A percentile compares a stretch with the other conserved stretches of the same genome.
phyloP scores from a whole-genome alignment of 208 protist species.

The Leishmania mexicana region DNA sequence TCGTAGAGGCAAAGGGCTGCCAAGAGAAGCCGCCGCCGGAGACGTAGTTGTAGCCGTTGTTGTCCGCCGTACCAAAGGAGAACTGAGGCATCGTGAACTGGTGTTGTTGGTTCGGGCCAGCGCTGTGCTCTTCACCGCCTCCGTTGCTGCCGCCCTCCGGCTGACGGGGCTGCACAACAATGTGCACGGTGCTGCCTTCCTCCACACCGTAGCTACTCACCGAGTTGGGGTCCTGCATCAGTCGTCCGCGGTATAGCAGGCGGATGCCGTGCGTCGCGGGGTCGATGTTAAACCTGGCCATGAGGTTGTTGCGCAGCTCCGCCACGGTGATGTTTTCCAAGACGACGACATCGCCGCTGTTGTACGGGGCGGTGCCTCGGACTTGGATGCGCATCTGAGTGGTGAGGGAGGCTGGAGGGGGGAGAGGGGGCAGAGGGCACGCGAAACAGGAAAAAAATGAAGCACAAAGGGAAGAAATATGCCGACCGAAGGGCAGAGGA shows the following conservation, averaged over 20 bases:
- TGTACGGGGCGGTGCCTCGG: constrained; percentile 19
- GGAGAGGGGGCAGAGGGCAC: not conserved
- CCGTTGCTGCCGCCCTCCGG: not conserved
- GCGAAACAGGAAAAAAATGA: not conserved
- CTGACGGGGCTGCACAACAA: constrained; percentile 35
- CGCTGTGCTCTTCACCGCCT: not conserved
- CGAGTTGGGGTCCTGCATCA: constrained; percentile 32
- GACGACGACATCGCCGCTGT: constrained; percentile 47
- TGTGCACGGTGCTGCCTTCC: constrained; percentile 42
- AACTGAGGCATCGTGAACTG: constrained; percentile 9
- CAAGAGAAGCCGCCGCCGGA: constrained; percentile 6
- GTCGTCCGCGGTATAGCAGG: constrained; percentile 36
- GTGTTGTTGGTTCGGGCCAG: constrained; percentile 12
- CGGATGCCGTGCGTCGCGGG: constrained; percentile 26
- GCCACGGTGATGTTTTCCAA: constrained; percentile 38
- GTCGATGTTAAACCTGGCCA: constrained; percentile 31
- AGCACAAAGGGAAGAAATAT: not conserved
- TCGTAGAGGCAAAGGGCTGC: constrained; percentile 13
- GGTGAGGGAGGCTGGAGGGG: not conserved
- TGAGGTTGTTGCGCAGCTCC: constrained; percentile 40
- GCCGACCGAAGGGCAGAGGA: not conserved
- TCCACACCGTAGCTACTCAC: constrained; percentile 40
- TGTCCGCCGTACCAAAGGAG: constrained; percentile 1
- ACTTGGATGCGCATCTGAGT: constrained; percentile 31
- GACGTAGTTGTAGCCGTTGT: not conserved